Percentiles rank a stretch among this genome's conserved stretches.
Evolutionary conservation across 2,329 filamentous ascomycete genomes (phyloP).

Genomic region (Verticillium tricorpus): DNA sequence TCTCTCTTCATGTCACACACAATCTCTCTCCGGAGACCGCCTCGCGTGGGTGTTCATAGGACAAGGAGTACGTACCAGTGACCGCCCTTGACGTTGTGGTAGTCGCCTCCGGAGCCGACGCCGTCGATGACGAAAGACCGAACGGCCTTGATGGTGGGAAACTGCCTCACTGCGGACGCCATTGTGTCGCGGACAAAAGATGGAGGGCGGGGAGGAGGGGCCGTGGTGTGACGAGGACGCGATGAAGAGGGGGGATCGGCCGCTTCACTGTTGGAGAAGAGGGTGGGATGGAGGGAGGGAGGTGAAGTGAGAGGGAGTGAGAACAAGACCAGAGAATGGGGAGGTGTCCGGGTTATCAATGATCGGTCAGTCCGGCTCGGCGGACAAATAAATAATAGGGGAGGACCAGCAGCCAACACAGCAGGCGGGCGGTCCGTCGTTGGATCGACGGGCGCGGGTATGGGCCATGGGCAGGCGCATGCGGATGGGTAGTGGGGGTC

Average conservation of each 20-base stretch:
- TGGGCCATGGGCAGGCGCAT: not conserved
- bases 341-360: not conserved
- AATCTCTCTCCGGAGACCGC: too few relatives aligned
- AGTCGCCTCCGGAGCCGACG: conserved; percentile 63
- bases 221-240: not conserved
- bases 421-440: not conserved
- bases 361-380: not conserved
- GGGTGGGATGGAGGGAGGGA: not conserved
- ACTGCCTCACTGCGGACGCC: conserved; percentile 47
- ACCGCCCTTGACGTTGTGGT: conserved; percentile 82
- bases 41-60: not conserved
- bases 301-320: not conserved
- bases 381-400: not conserved
- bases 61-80: conserved; percentile 49
- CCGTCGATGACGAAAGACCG: conserved; percentile 69
- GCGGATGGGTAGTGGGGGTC: not conserved
- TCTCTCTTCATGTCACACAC: not conserved
- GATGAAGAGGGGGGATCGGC: conserved; percentile 1
- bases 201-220: not conserved
- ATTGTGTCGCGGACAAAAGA: conserved; percentile 22
- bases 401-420: not conserved
- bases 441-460: not conserved
- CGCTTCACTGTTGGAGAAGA: not conserved
- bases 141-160: conserved; percentile 72
- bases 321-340: not conserved